phyloP scores from a whole-genome alignment of 768 basidiomycete genomes.

The Symmetrospora coprosmae region DNA sequence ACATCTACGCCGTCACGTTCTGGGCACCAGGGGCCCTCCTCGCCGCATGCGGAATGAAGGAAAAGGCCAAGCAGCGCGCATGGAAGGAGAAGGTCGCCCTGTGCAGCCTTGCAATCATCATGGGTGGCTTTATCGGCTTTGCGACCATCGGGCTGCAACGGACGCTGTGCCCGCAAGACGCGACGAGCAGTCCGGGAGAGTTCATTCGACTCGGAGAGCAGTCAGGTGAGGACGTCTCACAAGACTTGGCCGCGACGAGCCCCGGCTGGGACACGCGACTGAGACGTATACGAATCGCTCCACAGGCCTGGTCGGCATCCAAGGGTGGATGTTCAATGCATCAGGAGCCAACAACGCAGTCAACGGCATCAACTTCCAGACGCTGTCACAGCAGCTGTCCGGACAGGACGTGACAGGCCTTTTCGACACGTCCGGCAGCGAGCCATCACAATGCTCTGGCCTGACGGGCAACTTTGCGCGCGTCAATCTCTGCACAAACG shows the following conservation, averaged over 20 bases:
- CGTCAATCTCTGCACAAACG: constrained; percentile 52
- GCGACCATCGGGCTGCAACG: constrained; percentile 85
- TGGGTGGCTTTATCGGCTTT: constrained; percentile 74
- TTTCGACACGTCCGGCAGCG: constrained; percentile 56
- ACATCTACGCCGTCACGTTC: constrained; percentile 64
- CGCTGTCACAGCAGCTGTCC: constrained; percentile 45
- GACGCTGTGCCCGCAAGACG: constrained; percentile 64
- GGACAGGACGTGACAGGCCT: constrained; percentile 83
- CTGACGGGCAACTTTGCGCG: constrained; percentile 52
- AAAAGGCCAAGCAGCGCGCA: constrained; percentile 63
- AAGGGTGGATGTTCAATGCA: constrained; percentile 64
- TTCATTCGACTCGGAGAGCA: constrained; percentile 46
- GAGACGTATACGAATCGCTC: background rate
- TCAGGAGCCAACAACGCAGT: constrained; percentile 45
- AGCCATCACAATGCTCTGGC: constrained; percentile 53
- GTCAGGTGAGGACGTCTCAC: constrained; percentile 29
- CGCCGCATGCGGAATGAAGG: constrained; percentile 59
- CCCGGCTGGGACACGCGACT: no score
- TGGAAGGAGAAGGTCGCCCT: constrained; percentile 96
- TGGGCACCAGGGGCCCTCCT: constrained; percentile 78
- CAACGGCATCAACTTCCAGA: constrained; percentile 45
- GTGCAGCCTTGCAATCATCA: constrained; percentile 65
- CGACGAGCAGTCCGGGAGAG: constrained; percentile 41
- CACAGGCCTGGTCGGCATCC: constrained; percentile 56
- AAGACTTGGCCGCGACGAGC: background rate